phyloP scores from a whole-genome alignment of 345 rosid species.

The Pseudoturritis turrita region DNA sequence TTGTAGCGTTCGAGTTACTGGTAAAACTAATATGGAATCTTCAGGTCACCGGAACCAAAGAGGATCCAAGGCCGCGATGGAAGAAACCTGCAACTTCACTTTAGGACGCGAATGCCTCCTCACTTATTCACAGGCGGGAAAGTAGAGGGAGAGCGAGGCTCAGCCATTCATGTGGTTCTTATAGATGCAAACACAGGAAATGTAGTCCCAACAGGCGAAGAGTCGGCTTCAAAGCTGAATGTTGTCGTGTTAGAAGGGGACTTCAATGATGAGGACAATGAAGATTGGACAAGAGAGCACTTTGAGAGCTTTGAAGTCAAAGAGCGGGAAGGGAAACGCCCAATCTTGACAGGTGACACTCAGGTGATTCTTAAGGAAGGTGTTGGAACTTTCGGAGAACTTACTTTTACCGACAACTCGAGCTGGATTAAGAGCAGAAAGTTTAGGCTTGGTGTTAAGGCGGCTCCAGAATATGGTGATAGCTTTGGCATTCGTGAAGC shows the following conservation, averaged over 20 bases:
- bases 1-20: not conserved
- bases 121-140: conserved; percentile 91
- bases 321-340: conserved; percentile 89
- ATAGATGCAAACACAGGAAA: conserved; percentile 53
- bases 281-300: conserved; percentile 65
- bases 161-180: conserved; percentile 75
- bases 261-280: conserved; percentile 63
- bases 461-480: conserved; percentile 48
- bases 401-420: conserved; percentile 86
- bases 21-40: not conserved
- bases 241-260: conserved; percentile 86
- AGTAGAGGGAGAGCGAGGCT: conserved; percentile 89
- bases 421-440: conserved; percentile 98
- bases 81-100: conserved; percentile 61
- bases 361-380: conserved; percentile 77
- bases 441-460: conserved; percentile 85
- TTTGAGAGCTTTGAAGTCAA: conserved; percentile 73
- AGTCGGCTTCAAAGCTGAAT: conserved; percentile 62
- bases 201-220: conserved; percentile 59
- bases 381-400: conserved; percentile 80
- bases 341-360: conserved; percentile 78
- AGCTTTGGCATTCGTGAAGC: conserved; percentile 68
- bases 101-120: conserved; percentile 84
- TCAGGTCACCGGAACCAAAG: conserved; percentile 59
- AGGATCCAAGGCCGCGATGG: conserved; percentile 61